Evolutionary conservation across 768 basidiomycete genomes (phyloP).

Genomic region (Mrakia hoshinonis): DNA sequence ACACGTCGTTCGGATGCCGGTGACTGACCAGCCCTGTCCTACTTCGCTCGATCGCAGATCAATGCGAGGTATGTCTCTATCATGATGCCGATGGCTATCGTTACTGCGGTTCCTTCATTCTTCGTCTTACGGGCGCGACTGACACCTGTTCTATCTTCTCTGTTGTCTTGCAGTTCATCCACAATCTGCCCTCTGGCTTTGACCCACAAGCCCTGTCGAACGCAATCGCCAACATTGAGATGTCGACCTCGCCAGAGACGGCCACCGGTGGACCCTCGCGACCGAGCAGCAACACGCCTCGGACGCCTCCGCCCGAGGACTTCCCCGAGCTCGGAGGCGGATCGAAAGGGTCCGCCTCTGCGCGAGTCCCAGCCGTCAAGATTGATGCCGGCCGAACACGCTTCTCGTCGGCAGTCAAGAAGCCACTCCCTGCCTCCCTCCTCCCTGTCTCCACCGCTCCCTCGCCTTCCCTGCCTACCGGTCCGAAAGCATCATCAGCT

Average conservation of each 20-base stretch:
- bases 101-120: too few relatives aligned
- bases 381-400: constrained; percentile 78
- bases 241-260: constrained; percentile 31
- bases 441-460: constrained; percentile 47
- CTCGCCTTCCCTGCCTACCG: constrained; percentile 18
- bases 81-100: too few relatives aligned
- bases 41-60: not conserved
- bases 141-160: constrained; percentile 47
- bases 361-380: not conserved
- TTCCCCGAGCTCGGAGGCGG: constrained; percentile 38
- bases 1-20: constrained; percentile 48
- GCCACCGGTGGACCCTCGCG: constrained; percentile 29
- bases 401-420: constrained; percentile 72
- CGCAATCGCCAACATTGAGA: constrained; percentile 39
- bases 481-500: constrained; percentile 15
- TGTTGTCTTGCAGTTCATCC: constrained; percentile 73
- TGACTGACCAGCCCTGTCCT: not conserved
- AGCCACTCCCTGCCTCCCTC: constrained; percentile 39
- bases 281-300: constrained; percentile 27
- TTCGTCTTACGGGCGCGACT: too few relatives aligned
- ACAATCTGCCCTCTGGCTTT: constrained; percentile 46
- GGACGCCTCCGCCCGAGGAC: constrained; percentile 35
- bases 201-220: constrained; percentile 37
- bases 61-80: not conserved
- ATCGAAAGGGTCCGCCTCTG: constrained; percentile 42